Percentiles rank a stretch among this genome's conserved stretches.
phyloP scores from a whole-genome alignment of 768 basidiomycete genomes.

The Multifurca ochricompacta region DNA sequence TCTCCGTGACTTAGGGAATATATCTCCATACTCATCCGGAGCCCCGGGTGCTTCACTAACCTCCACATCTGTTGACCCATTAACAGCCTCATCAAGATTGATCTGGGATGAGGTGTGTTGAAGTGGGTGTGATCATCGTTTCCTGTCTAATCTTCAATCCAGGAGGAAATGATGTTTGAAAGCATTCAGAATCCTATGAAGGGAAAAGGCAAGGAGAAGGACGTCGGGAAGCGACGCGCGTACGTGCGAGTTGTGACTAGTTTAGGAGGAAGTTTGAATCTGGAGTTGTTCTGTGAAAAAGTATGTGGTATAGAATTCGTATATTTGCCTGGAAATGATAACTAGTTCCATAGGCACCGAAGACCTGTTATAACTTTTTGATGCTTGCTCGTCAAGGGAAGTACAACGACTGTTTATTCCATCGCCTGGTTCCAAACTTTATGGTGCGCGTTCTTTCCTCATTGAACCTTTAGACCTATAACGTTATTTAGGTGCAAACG shows the following conservation, averaged over 20 bases:
- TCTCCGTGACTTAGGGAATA: conserved; percentile 54
- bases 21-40: conserved; percentile 87
- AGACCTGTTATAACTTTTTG: conserved; percentile 97
- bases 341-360: conserved; percentile 61
- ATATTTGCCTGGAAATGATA: neutral
- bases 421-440: conserved; percentile 88
- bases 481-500: conserved; percentile 69
- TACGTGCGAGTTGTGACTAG: conserved; percentile 96
- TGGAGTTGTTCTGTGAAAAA: conserved; percentile 86
- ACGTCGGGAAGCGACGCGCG: conserved; percentile 82
- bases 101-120: conserved; percentile 83
- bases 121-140: neutral
- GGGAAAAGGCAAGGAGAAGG: conserved; percentile 90
- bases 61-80: conserved; percentile 82
- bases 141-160: neutral
- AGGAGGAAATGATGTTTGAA: conserved; percentile 98
- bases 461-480: conserved; percentile 6
- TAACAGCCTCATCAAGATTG: conserved; percentile 61
- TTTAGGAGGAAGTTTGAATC: conserved; percentile 75
- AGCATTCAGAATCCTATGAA: conserved; percentile 73
- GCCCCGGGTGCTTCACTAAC: conserved; percentile 89
- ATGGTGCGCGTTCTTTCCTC: conserved; percentile 55
- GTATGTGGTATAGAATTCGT: conserved; percentile 30
- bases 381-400: conserved; percentile 88
- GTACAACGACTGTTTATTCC: conserved; percentile 86